Evolutionary conservation across 306 rosid species (phyloP), one percentile per base, ranked within the genome.

Genomic region (Fragaria ananassa): DNA sequence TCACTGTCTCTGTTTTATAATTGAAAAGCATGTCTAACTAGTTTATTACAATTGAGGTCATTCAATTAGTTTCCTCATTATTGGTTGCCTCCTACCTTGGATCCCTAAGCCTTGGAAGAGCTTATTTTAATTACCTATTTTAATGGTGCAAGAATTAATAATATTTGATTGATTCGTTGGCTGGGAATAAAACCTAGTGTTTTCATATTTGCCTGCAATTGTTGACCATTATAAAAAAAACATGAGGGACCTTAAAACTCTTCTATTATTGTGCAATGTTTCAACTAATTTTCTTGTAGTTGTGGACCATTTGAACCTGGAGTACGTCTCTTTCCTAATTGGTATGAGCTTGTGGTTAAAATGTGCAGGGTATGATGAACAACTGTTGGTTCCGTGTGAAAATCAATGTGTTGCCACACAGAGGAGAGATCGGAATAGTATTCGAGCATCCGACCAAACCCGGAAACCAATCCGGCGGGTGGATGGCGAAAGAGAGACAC

Each of bases 341-440:
- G 47, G 34, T 47, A 10, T 11, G 42, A 39, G 42, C 9, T 39
- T 39, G 13, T 44, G 29, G 51, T 18, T 54, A 0, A n/a, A 12
- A 15, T 53, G 18, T 74, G 51, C 75, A 93, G 98, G 98, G 98
- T 9, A 88, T 93, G 98, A 91, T 93, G 98, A 93, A 93, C 83
- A 93, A 91, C 74, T 90, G 96, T 63, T 93, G 98, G 98, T 93
- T 91, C 76, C 84, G 87, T 12, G 85, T 93, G 49, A 93, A 88
- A 78, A 87, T 79, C 1, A 90, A 88, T n/a, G 78, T 88, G 58
- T 89, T 77, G 76, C 78, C 87, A 5, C 85, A 86, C 37, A 82
- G 79, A 72, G 91, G 92, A 1, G 97, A 88, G 80, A 91, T 91
- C 6, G 94, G 94, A 3, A 84, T 93, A 11, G 76, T 81, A 67